Evolutionary conservation across 768 basidiomycete genomes (phyloP).

Genomic region (Heimioporus sp.): DNA sequence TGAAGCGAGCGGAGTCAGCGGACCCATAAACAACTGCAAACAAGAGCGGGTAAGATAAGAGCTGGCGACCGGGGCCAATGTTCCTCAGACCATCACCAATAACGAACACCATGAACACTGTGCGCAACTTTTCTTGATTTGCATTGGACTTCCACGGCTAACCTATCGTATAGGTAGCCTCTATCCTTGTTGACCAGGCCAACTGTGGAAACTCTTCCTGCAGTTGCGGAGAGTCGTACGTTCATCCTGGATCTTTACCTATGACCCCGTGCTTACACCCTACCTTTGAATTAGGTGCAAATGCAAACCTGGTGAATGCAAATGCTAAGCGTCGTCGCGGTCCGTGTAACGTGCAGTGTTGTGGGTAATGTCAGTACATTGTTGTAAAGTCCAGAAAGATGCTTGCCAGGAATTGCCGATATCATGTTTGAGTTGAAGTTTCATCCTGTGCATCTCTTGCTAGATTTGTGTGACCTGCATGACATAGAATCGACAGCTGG

Average conservation of each 20-base stretch:
- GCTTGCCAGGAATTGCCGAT: too few species aligned
- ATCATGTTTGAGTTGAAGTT: too few species aligned
- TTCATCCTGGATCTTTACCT: background rate
- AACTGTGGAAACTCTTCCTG: background rate
- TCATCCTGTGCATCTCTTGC: too few species aligned
- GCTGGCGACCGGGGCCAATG: too few species aligned
- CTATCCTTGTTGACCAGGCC: background rate
- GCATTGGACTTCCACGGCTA: background rate
- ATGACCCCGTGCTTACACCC: background rate
- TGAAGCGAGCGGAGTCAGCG: too few species aligned
- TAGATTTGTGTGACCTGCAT: too few species aligned
- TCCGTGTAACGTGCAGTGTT: too few species aligned
- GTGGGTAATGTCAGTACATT: too few species aligned
- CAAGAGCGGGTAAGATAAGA: too few species aligned
- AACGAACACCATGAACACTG: background rate
- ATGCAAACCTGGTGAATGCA: background rate
- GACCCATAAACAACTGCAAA: too few species aligned
- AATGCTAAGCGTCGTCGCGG: background rate
- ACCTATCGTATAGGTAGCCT: background rate
- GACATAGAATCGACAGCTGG: too few species aligned
- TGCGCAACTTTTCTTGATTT: background rate
- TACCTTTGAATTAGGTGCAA: background rate
- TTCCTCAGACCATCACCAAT: background rate
- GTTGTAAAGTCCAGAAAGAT: too few species aligned
- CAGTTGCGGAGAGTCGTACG: background rate